Base-by-base conservation (phyloP, 441 rosid species). In the Brassica hybrid region DNA sequence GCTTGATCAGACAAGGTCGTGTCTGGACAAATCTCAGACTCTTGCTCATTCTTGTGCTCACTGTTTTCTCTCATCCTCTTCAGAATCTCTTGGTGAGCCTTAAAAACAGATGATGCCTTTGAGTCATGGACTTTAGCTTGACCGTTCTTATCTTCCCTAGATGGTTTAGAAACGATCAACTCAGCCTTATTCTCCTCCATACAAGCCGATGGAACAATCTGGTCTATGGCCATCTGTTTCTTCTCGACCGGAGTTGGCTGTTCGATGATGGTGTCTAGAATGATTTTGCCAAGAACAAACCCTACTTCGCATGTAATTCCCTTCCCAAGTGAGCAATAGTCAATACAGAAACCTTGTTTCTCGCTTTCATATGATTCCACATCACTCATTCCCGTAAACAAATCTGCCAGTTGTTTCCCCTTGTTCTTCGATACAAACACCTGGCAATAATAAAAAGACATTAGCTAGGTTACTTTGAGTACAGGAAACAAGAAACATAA, bases 281-380 rank as follows among this genome's bases (percentile, higher is more conserved):
- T 88, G 81, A 96, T 84, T 86, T 84, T 85, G 48, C 98, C 99
- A 52, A 96, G 84, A 65, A 84, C 93, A 83, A 85, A 88, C 75
- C 94, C 86, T 41, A 87, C 84, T 81, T 96, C 96, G 21, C 52
- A n/a, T 69, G 77, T 72, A 71, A 81, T 59, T 41, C 98, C 98
- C 71, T 78, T 86, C 30, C 84, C 88, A 68, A 95, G 96, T 57
- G 72, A 79, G 54, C 18, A 1, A 67, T 85, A 82, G 78, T 89
- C 81, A 69, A 89, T 83, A 67, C 30, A 72, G 36, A 60, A 79
- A 73, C 69, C 76, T 27, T 70, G 64, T 72, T 87, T 87, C 76
- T 66, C 65, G 50, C 72, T 74, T 56, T 79, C 66, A 60, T 83
- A 85, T 50, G 82, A 73, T 79, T 81, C 81, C 43, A 83, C 80